Conservation (phyloP, 306 rosid species). For the Potentilla sterilis region DNA sequence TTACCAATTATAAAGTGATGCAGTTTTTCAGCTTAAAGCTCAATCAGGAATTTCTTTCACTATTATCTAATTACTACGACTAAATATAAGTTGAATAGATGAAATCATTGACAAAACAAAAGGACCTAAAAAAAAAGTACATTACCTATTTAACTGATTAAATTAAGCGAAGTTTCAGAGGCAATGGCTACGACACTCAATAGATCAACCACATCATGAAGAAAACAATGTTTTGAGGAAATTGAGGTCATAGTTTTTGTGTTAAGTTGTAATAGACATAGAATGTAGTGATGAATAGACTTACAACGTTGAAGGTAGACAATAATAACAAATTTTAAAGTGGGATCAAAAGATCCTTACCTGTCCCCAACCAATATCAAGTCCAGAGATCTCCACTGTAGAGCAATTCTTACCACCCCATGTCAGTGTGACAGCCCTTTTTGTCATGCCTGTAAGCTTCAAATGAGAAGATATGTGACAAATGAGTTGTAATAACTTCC, state of each 20-base stretch:
- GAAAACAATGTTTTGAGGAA: background rate
- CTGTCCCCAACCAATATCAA: conserved; percentile 99
- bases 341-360: conserved; percentile 37
- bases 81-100: too few relatives aligned
- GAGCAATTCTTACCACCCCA: conserved; percentile 65
- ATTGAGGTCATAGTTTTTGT: background rate
- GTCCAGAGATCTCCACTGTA: conserved; percentile 81
- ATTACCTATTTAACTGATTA: too few relatives aligned
- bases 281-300: background rate
- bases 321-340: background rate
- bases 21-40: too few relatives aligned
- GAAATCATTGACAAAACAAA: too few relatives aligned
- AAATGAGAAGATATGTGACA: conserved; percentile 32
- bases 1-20: too few relatives aligned
- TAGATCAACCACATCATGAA: background rate
- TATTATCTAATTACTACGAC: too few relatives aligned
- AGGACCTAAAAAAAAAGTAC: too few relatives aligned
- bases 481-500: conserved; percentile 24
- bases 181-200: too few relatives aligned
- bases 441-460: conserved; percentile 72
- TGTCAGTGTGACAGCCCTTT: conserved; percentile 58
- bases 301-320: background rate
- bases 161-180: too few relatives aligned
- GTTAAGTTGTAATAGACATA: background rate
- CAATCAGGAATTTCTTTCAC: too few relatives aligned